A percentile compares a stretch with the other conserved stretches of the same genome.
These are phyloP conservation scores for Lactarius evosmus DNA, from an alignment of 768 basidiomycete genomes.

Conservation along the genomic window DNA sequence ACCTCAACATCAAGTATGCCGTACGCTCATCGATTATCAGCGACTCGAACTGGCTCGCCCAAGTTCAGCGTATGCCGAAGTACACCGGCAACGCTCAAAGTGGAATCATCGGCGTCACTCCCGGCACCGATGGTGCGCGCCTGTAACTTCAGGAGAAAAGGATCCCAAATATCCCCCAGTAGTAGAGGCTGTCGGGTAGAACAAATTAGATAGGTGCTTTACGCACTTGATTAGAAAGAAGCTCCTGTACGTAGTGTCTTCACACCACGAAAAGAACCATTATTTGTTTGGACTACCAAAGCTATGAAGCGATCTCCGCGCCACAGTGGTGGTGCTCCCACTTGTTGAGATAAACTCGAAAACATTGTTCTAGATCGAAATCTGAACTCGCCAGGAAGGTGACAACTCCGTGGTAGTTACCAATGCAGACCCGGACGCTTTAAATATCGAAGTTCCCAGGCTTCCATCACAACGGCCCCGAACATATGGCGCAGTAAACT, in stretches of 20 bases:
- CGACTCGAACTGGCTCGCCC: constrained; percentile 12
- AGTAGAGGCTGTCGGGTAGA: neutral
- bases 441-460: neutral
- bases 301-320: no score
- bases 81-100: constrained; percentile 13
- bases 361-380: neutral
- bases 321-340: no score
- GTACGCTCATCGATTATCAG: constrained; percentile 28
- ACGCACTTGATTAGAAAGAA: neutral
- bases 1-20: constrained; percentile 17
- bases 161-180: neutral
- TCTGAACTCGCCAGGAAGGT: neutral
- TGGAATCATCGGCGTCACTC: constrained; percentile 8
- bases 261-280: neutral
- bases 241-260: neutral
- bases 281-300: no score
- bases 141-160: constrained; percentile 4
- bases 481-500: no score
- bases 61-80: constrained; percentile 10
- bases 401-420: neutral
- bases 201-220: neutral
- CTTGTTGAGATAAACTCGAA: neutral
- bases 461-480: neutral
- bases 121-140: constrained; percentile 4
- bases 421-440: neutral